Conservation (phyloP, 1,284 basidiomycete genomes). For the Vanrija pseudolonga region DNA sequence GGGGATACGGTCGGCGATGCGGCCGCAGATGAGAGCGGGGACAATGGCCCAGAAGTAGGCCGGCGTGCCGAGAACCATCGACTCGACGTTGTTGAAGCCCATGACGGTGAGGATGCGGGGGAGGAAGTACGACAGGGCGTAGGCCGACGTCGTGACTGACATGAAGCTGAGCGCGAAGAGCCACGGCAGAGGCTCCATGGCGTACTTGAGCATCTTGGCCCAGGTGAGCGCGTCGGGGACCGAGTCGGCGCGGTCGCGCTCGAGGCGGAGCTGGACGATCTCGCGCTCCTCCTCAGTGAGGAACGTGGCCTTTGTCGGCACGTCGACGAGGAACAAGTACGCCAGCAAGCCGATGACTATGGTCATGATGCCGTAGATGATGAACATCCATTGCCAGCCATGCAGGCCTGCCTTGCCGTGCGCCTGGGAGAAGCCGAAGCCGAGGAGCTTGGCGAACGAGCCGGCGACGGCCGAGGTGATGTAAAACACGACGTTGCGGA, state of each 20-base stretch:
- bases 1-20: slow-evolving; percentile 39
- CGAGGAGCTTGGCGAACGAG: slow-evolving; percentile 12
- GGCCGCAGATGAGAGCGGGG: slow-evolving; percentile 40
- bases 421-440: slow-evolving; percentile 8
- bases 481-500: slow-evolving; percentile 48
- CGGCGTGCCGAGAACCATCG: slow-evolving; percentile 47
- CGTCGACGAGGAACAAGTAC: slow-evolving; percentile 8
- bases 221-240: slow-evolving; percentile 46
- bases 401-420: slow-evolving; percentile 1
- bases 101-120: slow-evolving; percentile 49
- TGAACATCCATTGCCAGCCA: slow-evolving; percentile 19
- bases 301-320: slow-evolving; percentile 11
- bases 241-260: slow-evolving; percentile 40
- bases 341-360: slow-evolving; percentile 6
- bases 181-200: slow-evolving; percentile 51
- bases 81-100: slow-evolving; percentile 40
- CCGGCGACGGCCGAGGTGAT: slow-evolving; percentile 25
- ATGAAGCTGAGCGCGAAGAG: slow-evolving; percentile 49
- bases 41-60: slow-evolving; percentile 48
- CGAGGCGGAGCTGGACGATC: slow-evolving; percentile 8
- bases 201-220: slow-evolving; percentile 38
- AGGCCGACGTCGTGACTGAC: slow-evolving; percentile 17
- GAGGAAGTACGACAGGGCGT: slow-evolving; percentile 45
- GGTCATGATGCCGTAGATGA: slow-evolving; percentile 15
- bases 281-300: slow-evolving; percentile 6